These are phyloP conservation scores for Leptosphaerulina australis DNA, from an alignment of 2,329 filamentous ascomycete species.

Conservation along the genomic window DNA sequence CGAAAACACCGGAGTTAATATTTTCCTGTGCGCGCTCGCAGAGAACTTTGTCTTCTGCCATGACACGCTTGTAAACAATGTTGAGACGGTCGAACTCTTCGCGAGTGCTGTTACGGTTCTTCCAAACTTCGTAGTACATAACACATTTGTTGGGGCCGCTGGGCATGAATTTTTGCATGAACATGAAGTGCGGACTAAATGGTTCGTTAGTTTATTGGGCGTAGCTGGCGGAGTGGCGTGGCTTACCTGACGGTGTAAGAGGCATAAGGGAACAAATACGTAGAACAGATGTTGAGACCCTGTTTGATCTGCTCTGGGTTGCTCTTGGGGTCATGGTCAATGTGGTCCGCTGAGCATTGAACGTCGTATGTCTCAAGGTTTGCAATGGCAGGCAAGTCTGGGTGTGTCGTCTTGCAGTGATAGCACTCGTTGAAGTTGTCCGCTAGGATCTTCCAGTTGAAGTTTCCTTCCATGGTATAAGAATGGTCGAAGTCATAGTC, in stretches of 20 bases:
- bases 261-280: conserved; percentile 42
- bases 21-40: conserved; percentile 66
- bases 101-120: conserved; percentile 65
- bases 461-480: conserved; percentile 41
- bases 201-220: conserved; percentile 12
- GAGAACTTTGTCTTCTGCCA: conserved; percentile 68
- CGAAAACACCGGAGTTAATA: conserved; percentile 65
- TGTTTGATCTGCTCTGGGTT: conserved; percentile 33
- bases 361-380: conserved; percentile 61
- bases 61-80: conserved; percentile 67
- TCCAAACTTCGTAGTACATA: conserved; percentile 69
- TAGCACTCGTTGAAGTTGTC: conserved; percentile 73
- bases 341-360: conserved; percentile 37
- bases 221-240: not conserved
- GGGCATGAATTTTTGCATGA: conserved; percentile 68
- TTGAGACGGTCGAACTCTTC: conserved; percentile 64
- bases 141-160: conserved; percentile 56
- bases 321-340: conserved; percentile 42
- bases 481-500: conserved; percentile 57
- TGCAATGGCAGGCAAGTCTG: conserved; percentile 62
- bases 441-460: conserved; percentile 45
- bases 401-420: conserved; percentile 65
- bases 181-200: conserved; percentile 60
- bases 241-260: conserved; percentile 42
- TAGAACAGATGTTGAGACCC: conserved; percentile 38